Conservation (phyloP, 345 rosid species). For the Boechera divaricarpa region DNA sequence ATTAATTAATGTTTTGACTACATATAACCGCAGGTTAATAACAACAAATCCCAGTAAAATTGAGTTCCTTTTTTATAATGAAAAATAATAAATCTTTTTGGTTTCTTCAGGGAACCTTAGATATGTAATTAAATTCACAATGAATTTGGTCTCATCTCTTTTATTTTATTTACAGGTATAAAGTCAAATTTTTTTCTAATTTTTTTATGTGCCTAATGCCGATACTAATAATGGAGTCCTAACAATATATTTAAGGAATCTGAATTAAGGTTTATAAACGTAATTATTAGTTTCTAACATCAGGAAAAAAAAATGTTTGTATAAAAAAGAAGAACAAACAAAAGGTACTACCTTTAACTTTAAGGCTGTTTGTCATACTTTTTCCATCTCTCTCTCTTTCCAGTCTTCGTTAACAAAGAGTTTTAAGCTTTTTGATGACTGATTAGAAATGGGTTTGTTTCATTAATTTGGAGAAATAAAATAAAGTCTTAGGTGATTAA, state of each 20-base stretch:
- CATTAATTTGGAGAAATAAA: background rate
- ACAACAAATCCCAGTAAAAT: slow-evolving; percentile 26
- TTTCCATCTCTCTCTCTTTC: slow-evolving; percentile 2
- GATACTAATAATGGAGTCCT: slow-evolving; percentile 3
- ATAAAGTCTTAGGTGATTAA: background rate
- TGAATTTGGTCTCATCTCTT: slow-evolving; percentile 27
- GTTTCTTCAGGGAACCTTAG: slow-evolving; percentile 5
- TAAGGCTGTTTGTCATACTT: slow-evolving; percentile 37
- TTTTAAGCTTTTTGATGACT: slow-evolving; percentile 37
- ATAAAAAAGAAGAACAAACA: slow-evolving; percentile 11
- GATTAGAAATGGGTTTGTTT: slow-evolving; percentile 15
- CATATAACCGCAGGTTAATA: slow-evolving; percentile 22
- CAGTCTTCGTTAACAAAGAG: slow-evolving; percentile 19
- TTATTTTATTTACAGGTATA: background rate
- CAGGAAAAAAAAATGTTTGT: background rate
- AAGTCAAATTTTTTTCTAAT: too few species aligned
- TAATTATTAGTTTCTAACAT: slow-evolving; percentile 12
- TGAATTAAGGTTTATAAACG: slow-evolving; percentile 10
- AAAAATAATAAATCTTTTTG: background rate
- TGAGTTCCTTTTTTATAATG: background rate
- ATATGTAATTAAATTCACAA: slow-evolving; percentile 17
- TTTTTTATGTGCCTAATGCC: background rate
- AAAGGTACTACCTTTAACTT: slow-evolving; percentile 44
- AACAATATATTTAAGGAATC: background rate
- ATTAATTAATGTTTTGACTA: slow-evolving; percentile 10